A percentile compares a stretch with the other conserved stretches of the same genome.
phyloP scores from a whole-genome alignment of 2,329 filamentous ascomycete species.

The Neonectria punicea region DNA sequence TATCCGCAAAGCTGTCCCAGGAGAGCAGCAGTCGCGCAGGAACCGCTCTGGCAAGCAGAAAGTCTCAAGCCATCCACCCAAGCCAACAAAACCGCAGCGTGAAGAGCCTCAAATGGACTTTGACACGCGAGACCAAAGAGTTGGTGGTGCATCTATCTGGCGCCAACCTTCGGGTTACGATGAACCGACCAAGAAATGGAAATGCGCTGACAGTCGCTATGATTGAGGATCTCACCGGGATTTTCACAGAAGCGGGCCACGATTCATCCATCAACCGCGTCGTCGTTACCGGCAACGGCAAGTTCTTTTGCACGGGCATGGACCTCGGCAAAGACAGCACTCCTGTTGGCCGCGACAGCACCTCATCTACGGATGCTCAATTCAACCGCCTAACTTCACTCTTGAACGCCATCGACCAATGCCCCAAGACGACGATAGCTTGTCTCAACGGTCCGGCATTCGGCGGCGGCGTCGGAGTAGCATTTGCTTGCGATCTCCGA shows the following conservation, averaged over 20 bases:
- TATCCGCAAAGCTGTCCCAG: slow-evolving; percentile 60
- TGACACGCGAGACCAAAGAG: slow-evolving; percentile 22
- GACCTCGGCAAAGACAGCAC: slow-evolving; percentile 43
- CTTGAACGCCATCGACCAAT: slow-evolving; percentile 51
- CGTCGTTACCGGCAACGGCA: slow-evolving; percentile 48
- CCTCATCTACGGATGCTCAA: slow-evolving; percentile 20
- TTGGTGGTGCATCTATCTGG: slow-evolving; percentile 45
- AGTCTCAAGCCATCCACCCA: neutral
- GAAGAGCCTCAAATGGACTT: slow-evolving; percentile 16
- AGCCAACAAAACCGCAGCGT: neutral
- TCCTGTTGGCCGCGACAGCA: slow-evolving; percentile 4
- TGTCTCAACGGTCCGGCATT: slow-evolving; percentile 54
- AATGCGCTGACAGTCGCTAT: slow-evolving; percentile 52
- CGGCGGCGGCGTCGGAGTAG: slow-evolving; percentile 56
- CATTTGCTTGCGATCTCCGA: slow-evolving; percentile 55
- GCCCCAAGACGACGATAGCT: slow-evolving; percentile 54
- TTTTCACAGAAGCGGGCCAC: slow-evolving; percentile 38
- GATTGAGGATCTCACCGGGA: slow-evolving; percentile 45
- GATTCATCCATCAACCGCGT: slow-evolving; percentile 49
- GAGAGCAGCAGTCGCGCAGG: slow-evolving; percentile 60
- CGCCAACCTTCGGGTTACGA: slow-evolving; percentile 35
- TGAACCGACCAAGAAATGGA: slow-evolving; percentile 51
- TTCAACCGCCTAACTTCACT: slow-evolving; percentile 42
- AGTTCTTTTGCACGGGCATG: slow-evolving; percentile 54
- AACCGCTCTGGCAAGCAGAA: slow-evolving; percentile 47